Conservation (phyloP, 2,329 filamentous ascomycete genomes). For the Lomentospora prolificans region DNA sequence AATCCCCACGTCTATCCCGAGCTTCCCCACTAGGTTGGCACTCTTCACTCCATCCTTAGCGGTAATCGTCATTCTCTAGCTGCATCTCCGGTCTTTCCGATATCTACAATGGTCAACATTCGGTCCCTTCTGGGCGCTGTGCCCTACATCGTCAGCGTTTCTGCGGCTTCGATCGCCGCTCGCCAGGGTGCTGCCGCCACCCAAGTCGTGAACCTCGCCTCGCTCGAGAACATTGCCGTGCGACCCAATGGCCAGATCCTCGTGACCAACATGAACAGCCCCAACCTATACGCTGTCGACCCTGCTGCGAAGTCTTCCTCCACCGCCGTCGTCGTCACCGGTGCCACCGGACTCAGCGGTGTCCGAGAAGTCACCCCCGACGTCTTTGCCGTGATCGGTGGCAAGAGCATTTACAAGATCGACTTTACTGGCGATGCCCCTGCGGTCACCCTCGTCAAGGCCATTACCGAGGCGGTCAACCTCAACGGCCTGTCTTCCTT, state of each 20-base stretch:
- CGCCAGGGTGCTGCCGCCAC: slow-evolving; percentile 5
- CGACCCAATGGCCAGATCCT: slow-evolving; percentile 10
- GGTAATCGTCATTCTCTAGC: background rate
- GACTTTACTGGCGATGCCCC: slow-evolving; percentile 8
- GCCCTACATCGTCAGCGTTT: background rate
- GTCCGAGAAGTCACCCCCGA: slow-evolving; percentile 7
- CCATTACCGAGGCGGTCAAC: slow-evolving; percentile 1
- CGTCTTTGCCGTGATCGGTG: slow-evolving; percentile 9
- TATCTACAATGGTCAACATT: background rate
- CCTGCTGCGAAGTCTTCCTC: background rate
- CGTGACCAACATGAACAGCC: slow-evolving; percentile 8
- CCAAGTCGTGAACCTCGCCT: slow-evolving; percentile 5
- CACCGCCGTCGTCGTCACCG: slow-evolving; percentile 1
- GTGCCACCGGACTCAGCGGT: slow-evolving; percentile 4
- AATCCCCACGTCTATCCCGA: background rate
- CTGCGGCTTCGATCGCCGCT: background rate
- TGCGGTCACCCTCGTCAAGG: background rate
- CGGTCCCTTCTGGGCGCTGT: background rate
- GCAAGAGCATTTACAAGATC: slow-evolving; percentile 5
- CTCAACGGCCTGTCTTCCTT: slow-evolving; percentile 5
- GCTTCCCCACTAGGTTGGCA: background rate
- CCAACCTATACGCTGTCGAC: slow-evolving; percentile 6
- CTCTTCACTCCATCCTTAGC: background rate
- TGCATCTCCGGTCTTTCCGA: background rate
- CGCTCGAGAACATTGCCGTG: slow-evolving; percentile 9